A percentile compares a stretch with the other conserved stretches of the same genome.
Conservation (phyloP, 495 filamentous ascomycete genomes). For the Ascobolus immersus region DNA sequence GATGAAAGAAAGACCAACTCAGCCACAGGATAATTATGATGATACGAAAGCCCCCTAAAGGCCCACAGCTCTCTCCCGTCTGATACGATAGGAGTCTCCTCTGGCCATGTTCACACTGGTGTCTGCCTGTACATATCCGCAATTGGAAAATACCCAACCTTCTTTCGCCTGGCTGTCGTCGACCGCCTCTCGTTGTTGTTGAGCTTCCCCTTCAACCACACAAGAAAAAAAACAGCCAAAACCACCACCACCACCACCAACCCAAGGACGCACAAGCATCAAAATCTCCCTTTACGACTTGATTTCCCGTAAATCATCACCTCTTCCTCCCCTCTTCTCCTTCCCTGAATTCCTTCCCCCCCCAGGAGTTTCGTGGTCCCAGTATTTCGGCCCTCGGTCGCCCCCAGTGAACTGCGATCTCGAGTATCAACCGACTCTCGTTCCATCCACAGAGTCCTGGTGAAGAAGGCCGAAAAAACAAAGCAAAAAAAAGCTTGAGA, state of each 20-base stretch:
- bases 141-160: neutral
- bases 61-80: neutral
- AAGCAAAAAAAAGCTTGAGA: no score
- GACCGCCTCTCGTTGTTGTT: neutral
- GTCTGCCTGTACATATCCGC: neutral
- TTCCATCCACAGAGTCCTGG: slow-evolving; percentile 1
- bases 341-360: neutral
- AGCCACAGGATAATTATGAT: no score
- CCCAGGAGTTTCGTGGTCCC: neutral
- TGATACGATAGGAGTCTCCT: neutral
- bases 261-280: neutral
- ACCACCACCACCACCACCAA: neutral
- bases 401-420: neutral
- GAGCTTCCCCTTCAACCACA: neutral
- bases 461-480: no score
- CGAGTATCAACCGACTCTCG: neutral
- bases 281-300: neutral
- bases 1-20: no score
- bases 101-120: neutral
- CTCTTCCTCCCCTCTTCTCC: neutral
- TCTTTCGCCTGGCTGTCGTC: neutral
- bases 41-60: no score
- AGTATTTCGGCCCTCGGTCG: neutral
- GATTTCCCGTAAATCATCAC: neutral
- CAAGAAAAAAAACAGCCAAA: neutral